Evolutionary conservation across 169 alveolate species (phyloP).

Genomic region (Eimeria praecox): DNA sequence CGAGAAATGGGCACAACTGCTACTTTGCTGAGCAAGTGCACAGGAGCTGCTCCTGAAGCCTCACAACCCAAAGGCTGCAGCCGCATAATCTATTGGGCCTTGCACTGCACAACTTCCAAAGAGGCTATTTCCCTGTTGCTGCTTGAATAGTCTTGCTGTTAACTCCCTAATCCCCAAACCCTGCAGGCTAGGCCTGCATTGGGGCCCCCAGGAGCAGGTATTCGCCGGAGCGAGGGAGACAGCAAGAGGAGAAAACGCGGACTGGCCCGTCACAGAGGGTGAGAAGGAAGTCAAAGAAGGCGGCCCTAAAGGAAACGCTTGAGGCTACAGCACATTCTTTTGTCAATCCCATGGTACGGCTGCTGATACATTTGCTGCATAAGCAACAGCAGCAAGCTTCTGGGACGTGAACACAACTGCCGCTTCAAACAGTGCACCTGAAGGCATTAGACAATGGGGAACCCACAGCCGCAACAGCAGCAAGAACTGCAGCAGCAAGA

Average conservation of each 20-base stretch:
- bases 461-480: slow-evolving; percentile 64
- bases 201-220: background rate
- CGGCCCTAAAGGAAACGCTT: background rate
- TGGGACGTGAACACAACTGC: slow-evolving; percentile 33
- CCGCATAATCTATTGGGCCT: background rate
- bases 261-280: background rate
- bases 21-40: background rate
- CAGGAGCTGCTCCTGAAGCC: slow-evolving; percentile 54
- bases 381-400: slow-evolving; percentile 49
- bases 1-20: slow-evolving; percentile 10
- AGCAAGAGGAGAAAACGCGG: background rate
- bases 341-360: slow-evolving; percentile 59
- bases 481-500: slow-evolving; percentile 4
- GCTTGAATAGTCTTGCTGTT: background rate
- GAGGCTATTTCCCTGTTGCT: background rate
- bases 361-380: slow-evolving; percentile 43
- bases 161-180: background rate
- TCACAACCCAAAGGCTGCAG: background rate
- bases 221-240: background rate
- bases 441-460: slow-evolving; percentile 2
- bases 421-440: background rate
- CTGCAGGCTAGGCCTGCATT: background rate
- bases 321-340: background rate
- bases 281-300: background rate
- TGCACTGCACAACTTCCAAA: background rate